Base-by-base conservation (phyloP, 1,139 yeast genomes). In the Arxiozyma bovina region DNA sequence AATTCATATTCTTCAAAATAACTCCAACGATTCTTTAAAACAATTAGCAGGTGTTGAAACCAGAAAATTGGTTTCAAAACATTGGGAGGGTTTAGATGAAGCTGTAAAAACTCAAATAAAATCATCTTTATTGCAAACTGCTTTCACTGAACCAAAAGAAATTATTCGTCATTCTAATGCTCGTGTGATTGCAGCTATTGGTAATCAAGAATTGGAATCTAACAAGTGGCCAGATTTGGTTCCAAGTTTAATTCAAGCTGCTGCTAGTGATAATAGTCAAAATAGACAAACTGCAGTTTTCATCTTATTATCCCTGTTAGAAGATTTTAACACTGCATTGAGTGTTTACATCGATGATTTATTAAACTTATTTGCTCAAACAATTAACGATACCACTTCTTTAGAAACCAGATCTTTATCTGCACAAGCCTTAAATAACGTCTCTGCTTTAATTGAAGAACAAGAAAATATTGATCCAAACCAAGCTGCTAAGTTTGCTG, bases 31-130 rank as follows among this genome's bases (percentile, higher is more conserved):
- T 56, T 70, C 68, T 49, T 59, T 71, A 51, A 81, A 79, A 68
- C 96, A 90, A 72, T 77, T 93, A 61, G 96, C 98, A 20, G 96
- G 97, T 58, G 96, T 93, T 57, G 99, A 93, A 73, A 91, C 91
- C 48, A 83, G 96, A 74, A 93, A 94, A 72, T 80, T 87, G 67
- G 82, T 89, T 51, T 67, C 78, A 53, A 76, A 78, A 60, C 83
- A 82, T 67, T 93, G 99, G 99, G 81, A 76, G 45, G 61, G 69
- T 38, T 68, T 81, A 52, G 85, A 83, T 63, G 79, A 72, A 27
- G 63, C 76, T 9, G 67, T 80, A 56, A 82, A 83, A 71, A 74
- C 78, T 48, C 76, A 77, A 55, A 83, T 93, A 68, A 84, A 87
- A 68, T 75, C 76, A 47, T 77, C 93, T 27, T 72, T 91, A 64